A percentile compares a stretch with the other conserved stretches of the same genome.
Conservation (phyloP, 495 filamentous ascomycete genomes). For the Lasiosphaeria hispida region DNA sequence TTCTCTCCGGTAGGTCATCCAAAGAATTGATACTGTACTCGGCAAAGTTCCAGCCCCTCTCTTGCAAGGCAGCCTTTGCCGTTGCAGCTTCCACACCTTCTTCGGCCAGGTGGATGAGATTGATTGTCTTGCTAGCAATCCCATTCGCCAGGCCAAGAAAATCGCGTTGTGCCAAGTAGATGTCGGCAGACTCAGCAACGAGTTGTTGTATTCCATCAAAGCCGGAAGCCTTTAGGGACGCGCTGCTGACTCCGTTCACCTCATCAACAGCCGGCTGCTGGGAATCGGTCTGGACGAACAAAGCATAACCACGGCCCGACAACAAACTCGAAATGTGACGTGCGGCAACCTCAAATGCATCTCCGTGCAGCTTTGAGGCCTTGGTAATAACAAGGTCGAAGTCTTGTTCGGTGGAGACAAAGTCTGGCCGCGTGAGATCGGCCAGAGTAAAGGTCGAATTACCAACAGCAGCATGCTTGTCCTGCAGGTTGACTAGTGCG, state of each 20-base stretch:
- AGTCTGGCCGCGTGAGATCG: neutral
- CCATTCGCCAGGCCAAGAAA: neutral
- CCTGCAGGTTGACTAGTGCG: neutral
- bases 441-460: neutral
- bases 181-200: neutral
- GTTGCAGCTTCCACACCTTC: neutral
- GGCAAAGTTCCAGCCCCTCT: neutral
- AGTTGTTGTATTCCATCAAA: neutral
- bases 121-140: neutral
- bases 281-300: neutral
- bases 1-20: neutral
- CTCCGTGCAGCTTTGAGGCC: neutral
- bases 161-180: neutral
- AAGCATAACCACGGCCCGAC: neutral
- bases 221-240: neutral
- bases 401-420: neutral
- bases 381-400: slow-evolving; percentile 5
- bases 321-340: neutral
- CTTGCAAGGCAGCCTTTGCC: neutral
- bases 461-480: neutral
- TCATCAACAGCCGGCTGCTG: neutral
- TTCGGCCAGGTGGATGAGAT: neutral
- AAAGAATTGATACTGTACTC: neutral
- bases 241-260: neutral
- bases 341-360: neutral